Percentiles rank a stretch among this genome's conserved stretches.
phyloP scores from a whole-genome alignment of 225 moss, liverwort and hornwort genomes.

The Ulota crispa region DNA sequence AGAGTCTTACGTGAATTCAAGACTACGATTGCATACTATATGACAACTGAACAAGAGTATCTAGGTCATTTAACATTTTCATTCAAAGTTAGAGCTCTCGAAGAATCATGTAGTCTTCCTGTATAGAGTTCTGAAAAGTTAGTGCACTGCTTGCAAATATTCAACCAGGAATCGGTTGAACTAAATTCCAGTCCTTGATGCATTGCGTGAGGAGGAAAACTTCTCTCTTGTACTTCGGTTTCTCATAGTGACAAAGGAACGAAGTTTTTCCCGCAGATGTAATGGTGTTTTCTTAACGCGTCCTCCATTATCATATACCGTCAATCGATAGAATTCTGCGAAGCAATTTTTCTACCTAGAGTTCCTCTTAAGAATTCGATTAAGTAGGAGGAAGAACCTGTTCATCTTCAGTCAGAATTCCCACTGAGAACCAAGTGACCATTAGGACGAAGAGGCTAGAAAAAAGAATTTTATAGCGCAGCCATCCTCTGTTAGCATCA shows the following conservation, averaged over 20 bases:
- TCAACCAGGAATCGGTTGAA: neutral
- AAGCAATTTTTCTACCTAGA: neutral
- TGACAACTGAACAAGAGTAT: neutral
- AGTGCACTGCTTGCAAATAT: neutral
- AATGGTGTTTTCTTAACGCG: neutral
- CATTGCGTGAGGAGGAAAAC: neutral
- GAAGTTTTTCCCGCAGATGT: neutral
- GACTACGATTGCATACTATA: neutral
- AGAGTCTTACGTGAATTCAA: neutral
- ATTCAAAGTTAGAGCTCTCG: neutral
- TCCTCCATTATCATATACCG: neutral
- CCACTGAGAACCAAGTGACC: neutral
- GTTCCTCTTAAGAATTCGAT: neutral
- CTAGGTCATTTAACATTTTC: neutral
- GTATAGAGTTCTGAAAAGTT: neutral
- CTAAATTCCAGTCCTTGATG: neutral
- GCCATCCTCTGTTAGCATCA: neutral
- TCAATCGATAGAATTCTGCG: neutral
- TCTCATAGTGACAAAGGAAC: neutral
- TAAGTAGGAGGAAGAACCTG: conserved; percentile 27
- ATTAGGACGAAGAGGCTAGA: conserved; percentile 13
- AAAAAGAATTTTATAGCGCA: neutral
- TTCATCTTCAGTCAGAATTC: neutral
- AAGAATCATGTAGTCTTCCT: neutral
- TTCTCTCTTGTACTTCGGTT: neutral